These are phyloP conservation scores for Cyclanthera cordifolia DNA, from an alignment of 306 rosid genomes.

Conservation along the genomic window DNA sequence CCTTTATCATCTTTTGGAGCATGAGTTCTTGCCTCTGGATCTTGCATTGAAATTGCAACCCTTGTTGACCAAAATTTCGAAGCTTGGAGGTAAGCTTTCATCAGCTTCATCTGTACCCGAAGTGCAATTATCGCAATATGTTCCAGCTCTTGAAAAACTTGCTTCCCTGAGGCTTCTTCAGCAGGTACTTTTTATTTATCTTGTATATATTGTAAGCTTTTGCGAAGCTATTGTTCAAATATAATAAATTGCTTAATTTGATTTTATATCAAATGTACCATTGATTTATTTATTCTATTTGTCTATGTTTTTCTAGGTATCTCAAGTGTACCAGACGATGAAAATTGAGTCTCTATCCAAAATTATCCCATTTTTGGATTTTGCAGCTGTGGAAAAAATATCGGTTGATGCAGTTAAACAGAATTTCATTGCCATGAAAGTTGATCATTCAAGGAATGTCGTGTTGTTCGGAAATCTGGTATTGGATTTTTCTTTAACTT, in stretches of 20 bases:
- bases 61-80: slow-evolving; percentile 52
- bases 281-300: too few species aligned
- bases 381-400: slow-evolving; percentile 68
- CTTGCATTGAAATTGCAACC: slow-evolving; percentile 74
- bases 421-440: slow-evolving; percentile 73
- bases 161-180: slow-evolving; percentile 89
- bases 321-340: slow-evolving; percentile 73
- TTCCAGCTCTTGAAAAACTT: slow-evolving; percentile 62
- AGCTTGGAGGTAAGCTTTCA: slow-evolving; percentile 74
- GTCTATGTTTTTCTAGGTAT: slow-evolving; percentile 42
- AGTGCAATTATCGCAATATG: slow-evolving; percentile 71
- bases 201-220: not conserved
- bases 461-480: slow-evolving; percentile 40
- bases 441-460: slow-evolving; percentile 68
- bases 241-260: not conserved
- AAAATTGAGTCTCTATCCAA: slow-evolving; percentile 61
- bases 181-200: slow-evolving; percentile 43
- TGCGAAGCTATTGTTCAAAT: not conserved
- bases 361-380: slow-evolving; percentile 77
- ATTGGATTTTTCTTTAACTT: slow-evolving; percentile 10
- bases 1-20: slow-evolving; percentile 73
- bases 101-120: slow-evolving; percentile 90
- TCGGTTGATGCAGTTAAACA: slow-evolving; percentile 92
- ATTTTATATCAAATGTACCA: too few species aligned
- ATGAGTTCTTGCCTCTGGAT: slow-evolving; percentile 72